Percentiles rank a stretch among this genome's conserved stretches.
Conservation (phyloP, 1,284 basidiomycete species). For the Coniferiporia sulphurascens region DNA sequence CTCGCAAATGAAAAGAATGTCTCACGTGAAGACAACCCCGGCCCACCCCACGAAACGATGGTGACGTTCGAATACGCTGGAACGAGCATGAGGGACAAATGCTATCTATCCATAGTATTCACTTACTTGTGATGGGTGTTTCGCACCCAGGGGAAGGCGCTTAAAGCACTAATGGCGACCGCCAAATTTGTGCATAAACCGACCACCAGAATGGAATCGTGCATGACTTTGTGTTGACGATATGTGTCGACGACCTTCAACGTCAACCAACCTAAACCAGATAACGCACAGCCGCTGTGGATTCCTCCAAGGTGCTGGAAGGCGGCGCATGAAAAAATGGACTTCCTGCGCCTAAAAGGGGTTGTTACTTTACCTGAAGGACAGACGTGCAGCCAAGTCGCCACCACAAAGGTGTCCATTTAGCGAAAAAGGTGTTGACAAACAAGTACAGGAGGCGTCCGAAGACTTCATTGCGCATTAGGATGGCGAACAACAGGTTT, state of each 20-base stretch:
- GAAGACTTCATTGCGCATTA: conserved; percentile 56
- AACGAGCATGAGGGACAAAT: neutral
- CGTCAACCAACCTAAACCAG: conserved; percentile 61
- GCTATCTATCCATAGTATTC: neutral
- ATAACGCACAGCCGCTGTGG: conserved; percentile 67
- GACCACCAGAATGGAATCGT: conserved; percentile 50
- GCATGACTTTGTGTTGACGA: conserved; percentile 39
- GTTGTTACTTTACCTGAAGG: conserved; percentile 43
- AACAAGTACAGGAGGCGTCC: conserved; percentile 47
- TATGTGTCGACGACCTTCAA: conserved; percentile 55
- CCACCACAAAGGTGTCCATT: conserved; percentile 72
- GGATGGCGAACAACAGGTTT: conserved; percentile 47
- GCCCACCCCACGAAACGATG: conserved; percentile 76
- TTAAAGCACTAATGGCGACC: conserved; percentile 49
- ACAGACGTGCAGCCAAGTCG: conserved; percentile 65
- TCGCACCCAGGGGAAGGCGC: conserved; percentile 68
- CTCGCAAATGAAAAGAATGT: conserved; percentile 1
- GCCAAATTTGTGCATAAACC: conserved; percentile 55
- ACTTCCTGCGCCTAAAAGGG: neutral
- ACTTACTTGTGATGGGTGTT: conserved; percentile 74
- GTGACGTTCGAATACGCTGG: conserved; percentile 65
- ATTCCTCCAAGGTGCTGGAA: conserved; percentile 69
- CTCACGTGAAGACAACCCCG: conserved; percentile 11
- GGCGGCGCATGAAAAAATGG: conserved; percentile 8
- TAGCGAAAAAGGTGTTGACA: conserved; percentile 52